phyloP scores from a whole-genome alignment of 208 protist species.

The Spongospora subterranea region DNA sequence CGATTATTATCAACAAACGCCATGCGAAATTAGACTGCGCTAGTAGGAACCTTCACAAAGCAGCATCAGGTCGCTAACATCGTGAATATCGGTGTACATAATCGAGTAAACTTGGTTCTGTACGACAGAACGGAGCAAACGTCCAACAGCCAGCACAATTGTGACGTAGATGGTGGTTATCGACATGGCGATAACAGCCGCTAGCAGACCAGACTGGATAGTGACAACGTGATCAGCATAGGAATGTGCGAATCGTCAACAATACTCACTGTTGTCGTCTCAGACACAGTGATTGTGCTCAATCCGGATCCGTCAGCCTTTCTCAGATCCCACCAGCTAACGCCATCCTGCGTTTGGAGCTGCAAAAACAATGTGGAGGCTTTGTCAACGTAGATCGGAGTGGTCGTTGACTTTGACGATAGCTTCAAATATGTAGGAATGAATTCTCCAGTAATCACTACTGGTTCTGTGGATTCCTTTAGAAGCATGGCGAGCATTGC shows the following conservation, averaged over 20 bases:
- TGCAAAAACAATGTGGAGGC: background rate
- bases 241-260: background rate
- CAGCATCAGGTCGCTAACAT: slow-evolving; percentile 36
- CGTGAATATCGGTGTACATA: slow-evolving; percentile 42
- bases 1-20: background rate
- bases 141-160: slow-evolving; percentile 51
- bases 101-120: slow-evolving; percentile 49
- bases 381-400: background rate
- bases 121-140: background rate
- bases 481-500: background rate
- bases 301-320: background rate
- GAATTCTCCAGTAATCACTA: background rate
- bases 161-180: slow-evolving; percentile 34
- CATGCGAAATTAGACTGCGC: background rate
- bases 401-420: background rate
- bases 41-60: slow-evolving; percentile 8
- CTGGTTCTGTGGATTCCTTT: background rate
- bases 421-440: background rate
- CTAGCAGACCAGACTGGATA: background rate
- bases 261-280: background rate
- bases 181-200: slow-evolving; percentile 43
- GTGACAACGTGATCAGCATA: background rate
- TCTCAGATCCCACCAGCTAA: background rate
- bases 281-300: background rate
- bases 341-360: background rate